Conservation (phyloP, 805 yeast species). For the Starmera pachycereana region DNA sequence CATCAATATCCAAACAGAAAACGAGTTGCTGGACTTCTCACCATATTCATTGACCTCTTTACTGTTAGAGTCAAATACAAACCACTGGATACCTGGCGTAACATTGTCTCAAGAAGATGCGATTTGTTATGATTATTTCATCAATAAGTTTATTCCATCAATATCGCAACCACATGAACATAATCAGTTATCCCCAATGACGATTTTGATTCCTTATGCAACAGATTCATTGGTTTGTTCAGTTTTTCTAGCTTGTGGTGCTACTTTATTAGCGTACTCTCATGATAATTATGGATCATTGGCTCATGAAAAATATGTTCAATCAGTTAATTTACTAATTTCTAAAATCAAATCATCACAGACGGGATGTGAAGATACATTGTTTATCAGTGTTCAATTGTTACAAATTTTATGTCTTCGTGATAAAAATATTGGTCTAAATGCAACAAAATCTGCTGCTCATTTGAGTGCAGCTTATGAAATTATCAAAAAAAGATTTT, state of each 20-base stretch:
- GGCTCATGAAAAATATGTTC: slow-evolving; percentile 12
- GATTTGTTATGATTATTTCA: slow-evolving; percentile 13
- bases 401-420: slow-evolving; percentile 17
- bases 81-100: slow-evolving; percentile 8
- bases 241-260: slow-evolving; percentile 18
- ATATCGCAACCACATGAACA: slow-evolving; percentile 15
- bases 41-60: neutral
- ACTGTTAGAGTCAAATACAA: neutral
- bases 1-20: slow-evolving; percentile 12
- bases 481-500: slow-evolving; percentile 15
- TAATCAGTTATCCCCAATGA: slow-evolving; percentile 11
- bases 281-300: slow-evolving; percentile 9
- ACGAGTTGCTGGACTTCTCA: neutral
- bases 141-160: slow-evolving; percentile 12
- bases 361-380: slow-evolving; percentile 15
- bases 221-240: slow-evolving; percentile 11
- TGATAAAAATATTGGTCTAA: slow-evolving; percentile 16
- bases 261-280: slow-evolving; percentile 13
- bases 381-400: slow-evolving; percentile 16
- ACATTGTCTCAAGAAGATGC: slow-evolving; percentile 9
- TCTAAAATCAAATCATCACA: slow-evolving; percentile 10
- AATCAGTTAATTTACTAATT: slow-evolving; percentile 10
- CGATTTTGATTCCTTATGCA: slow-evolving; percentile 10
- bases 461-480: slow-evolving; percentile 18
- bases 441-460: slow-evolving; percentile 17